These are phyloP conservation scores for Aspergillus felis DNA, from an alignment of 2,329 filamentous ascomycete genomes.

Conservation along the genomic window DNA sequence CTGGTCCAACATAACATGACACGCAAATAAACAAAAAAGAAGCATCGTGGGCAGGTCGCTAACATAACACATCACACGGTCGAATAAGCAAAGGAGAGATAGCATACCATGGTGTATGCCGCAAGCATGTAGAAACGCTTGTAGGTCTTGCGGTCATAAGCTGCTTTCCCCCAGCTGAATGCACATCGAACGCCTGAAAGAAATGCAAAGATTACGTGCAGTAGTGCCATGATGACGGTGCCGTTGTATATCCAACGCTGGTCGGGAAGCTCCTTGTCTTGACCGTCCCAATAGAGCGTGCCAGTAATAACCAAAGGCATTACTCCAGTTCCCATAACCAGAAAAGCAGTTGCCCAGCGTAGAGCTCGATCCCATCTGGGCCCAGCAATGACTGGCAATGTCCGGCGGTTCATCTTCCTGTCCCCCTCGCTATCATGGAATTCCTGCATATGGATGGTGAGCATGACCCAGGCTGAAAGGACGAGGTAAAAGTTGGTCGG, in stretches of 20 bases:
- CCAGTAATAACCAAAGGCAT: background rate
- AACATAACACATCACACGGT: background rate
- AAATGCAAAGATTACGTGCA: background rate
- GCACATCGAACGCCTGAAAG: background rate
- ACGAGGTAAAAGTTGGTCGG: background rate
- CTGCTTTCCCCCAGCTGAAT: background rate
- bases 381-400: constrained; percentile 4
- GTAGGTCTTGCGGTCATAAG: constrained; percentile 4
- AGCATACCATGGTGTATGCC: constrained; percentile 5
- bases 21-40: too few relatives aligned
- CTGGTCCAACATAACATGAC: too few relatives aligned
- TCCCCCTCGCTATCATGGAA: constrained; percentile 12
- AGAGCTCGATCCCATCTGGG: background rate
- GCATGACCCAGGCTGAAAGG: constrained; percentile 1
- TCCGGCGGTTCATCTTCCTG: background rate
- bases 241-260: background rate
- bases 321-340: background rate
- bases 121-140: constrained; percentile 5
- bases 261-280: background rate
- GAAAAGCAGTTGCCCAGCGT: background rate
- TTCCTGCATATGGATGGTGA: constrained; percentile 9
- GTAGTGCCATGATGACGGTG: background rate
- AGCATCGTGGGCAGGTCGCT: background rate
- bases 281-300: background rate
- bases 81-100: background rate